These are phyloP conservation scores for Yamadazyma akitaensis DNA, from an alignment of 805 yeast species.

Conservation along the genomic window DNA sequence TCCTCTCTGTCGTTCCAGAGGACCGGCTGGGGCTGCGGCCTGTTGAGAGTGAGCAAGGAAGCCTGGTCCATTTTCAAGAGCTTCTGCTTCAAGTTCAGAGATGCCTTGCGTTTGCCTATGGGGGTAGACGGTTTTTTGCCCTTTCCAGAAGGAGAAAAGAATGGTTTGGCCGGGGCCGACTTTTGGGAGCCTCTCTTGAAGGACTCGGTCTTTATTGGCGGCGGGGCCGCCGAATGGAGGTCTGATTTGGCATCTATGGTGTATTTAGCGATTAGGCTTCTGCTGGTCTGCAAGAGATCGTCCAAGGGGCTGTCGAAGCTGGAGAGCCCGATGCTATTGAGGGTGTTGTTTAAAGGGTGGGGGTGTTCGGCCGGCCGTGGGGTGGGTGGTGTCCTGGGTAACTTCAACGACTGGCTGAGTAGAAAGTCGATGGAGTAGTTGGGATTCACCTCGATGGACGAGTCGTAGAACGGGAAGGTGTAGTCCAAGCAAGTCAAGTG, in stretches of 20 bases:
- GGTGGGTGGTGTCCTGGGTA: conserved; percentile 13
- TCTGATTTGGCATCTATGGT: background rate
- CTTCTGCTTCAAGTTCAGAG: conserved; percentile 12
- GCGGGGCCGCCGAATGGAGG: background rate
- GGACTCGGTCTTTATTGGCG: background rate
- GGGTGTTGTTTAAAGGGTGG: conserved; percentile 6
- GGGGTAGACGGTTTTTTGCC: conserved; percentile 24
- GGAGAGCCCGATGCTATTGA: background rate
- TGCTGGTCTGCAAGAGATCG: conserved; percentile 1
- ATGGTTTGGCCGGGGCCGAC: background rate
- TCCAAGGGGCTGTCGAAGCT: conserved; percentile 2
- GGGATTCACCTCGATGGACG: conserved; percentile 7
- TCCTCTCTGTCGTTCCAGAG: background rate
- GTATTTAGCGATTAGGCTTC: background rate
- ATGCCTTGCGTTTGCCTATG: conserved; percentile 16
- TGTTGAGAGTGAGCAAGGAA: conserved; percentile 8
- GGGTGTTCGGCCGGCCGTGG: background rate
- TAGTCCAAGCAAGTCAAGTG: conserved; percentile 13
- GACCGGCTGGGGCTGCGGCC: background rate
- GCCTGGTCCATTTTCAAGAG: conserved; percentile 16
- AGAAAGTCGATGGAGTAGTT: conserved; percentile 16
- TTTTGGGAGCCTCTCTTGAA: no score
- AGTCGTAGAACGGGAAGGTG: conserved; percentile 14
- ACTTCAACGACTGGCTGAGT: conserved; percentile 17
- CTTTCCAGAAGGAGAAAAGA: conserved; percentile 27